Percentiles rank a stretch among this genome's conserved stretches.
Evolutionary conservation across 345 rosid genomes (phyloP).

Genomic region (Firmiana major): DNA sequence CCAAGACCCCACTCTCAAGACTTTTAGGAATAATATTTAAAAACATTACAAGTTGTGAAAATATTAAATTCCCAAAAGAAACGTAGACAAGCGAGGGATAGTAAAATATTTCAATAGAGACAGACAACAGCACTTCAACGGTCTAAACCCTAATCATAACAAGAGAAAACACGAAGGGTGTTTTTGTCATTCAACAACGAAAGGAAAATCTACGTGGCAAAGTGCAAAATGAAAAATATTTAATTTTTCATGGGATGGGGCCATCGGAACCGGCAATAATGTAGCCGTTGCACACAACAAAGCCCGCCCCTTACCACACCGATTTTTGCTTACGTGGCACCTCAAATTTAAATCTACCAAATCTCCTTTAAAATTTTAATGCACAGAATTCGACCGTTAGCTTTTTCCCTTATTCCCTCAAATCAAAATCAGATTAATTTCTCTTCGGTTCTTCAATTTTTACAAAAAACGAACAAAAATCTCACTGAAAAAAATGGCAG

Average conservation of each 20-base stretch:
- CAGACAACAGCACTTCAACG: too few species aligned
- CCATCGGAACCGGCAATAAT: too few species aligned
- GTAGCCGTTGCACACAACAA: slow-evolving; percentile 27
- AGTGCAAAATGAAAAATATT: background rate
- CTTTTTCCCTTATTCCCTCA: background rate
- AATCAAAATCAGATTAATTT: slow-evolving; percentile 8
- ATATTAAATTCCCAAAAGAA: background rate
- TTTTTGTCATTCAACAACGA: too few species aligned
- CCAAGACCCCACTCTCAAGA: too few species aligned
- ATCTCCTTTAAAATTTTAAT: background rate
- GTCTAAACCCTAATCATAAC: background rate
- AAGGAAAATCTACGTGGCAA: background rate
- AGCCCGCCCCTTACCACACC: background rate
- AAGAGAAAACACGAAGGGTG: background rate
- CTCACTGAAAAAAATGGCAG: slow-evolving; percentile 31
- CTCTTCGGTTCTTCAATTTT: background rate
- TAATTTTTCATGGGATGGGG: background rate
- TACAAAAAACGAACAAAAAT: background rate
- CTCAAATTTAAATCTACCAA: background rate
- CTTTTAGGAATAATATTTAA: background rate
- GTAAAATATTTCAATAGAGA: too few species aligned
- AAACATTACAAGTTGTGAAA: background rate
- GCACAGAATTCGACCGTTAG: slow-evolving; percentile 24
- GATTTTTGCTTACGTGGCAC: slow-evolving; percentile 15
- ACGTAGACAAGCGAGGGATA: too few species aligned